Base-by-base conservation (phyloP, 768 basidiomycete species). In the Russula brevipes region DNA sequence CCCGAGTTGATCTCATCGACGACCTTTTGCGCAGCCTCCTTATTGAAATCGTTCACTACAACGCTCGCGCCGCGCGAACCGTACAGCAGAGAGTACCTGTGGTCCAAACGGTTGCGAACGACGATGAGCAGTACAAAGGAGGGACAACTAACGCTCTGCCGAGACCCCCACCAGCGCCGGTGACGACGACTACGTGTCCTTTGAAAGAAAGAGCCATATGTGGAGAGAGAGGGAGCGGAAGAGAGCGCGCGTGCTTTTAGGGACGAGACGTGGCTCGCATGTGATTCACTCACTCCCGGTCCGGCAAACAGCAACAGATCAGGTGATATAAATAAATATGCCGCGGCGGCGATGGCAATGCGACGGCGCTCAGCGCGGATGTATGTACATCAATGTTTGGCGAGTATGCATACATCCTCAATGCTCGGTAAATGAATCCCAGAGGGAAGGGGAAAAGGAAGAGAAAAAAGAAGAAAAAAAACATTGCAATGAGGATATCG, bases 111-210 rank as follows among this genome's bases (percentile, higher is more conserved):
- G 61, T 44, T 35, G 42, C 50, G 31, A 38, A 2, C 24, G 31
- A 51, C 8, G 19, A 33, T 46, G 19, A 33, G 14, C 0, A 35
- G 41, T 12, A 10, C 16, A 12, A 55, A 41, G 10, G 30, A n/a
- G 14, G 31, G 16, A 31, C 31, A 52, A 82, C 90, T 70, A 72
- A 98, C 91, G 90, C 83, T 77, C 85, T 88, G 49, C 97, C 97
- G 14, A 99, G 81, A 16, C 97, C 97, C 64, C 94, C 93, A 14
- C 97, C 97, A 47, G 94, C 95, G 51, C 97, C 97, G 47, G 97
- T 99, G 66, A 98, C 78, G 66, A 99, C 83, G 61, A 94, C 91
- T n/a, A 90, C 93, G 58, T 95, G 90, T 60, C 86, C 86, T 75
- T 89, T 85, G 81, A 93, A 96, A 2, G 87, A 89, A 10, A 87